A percentile compares a stretch with the other conserved stretches of the same genome.
Conservation (phyloP, 2,329 filamentous ascomycete genomes). For the Neonectria magnoliae region DNA sequence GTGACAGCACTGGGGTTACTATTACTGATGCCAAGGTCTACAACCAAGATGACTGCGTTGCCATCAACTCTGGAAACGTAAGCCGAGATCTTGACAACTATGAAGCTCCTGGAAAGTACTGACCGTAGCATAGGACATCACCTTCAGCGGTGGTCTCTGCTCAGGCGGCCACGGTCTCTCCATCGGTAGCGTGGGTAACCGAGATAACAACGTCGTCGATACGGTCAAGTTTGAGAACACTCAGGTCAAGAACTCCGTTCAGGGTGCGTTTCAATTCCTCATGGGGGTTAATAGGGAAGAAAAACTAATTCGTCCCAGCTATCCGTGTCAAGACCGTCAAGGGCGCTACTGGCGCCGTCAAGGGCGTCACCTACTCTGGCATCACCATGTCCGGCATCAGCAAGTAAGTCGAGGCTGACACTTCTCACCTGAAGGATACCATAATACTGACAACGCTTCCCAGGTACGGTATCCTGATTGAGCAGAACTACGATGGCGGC, state of each 20-base stretch:
- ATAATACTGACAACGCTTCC: not conserved
- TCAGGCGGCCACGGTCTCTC: constrained; percentile 56
- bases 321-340: constrained; percentile 61
- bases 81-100: not conserved
- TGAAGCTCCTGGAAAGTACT: not conserved
- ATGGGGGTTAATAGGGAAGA: not conserved
- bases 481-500: constrained; percentile 60
- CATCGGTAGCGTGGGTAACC: constrained; percentile 57
- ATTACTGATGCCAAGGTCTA: constrained; percentile 63
- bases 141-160: constrained; percentile 56
- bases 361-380: constrained; percentile 54
- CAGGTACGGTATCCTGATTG: constrained; percentile 49
- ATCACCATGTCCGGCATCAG: constrained; percentile 55
- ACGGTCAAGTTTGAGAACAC: constrained; percentile 60
- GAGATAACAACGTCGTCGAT: constrained; percentile 62
- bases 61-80: constrained; percentile 61
- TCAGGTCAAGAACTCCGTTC: constrained; percentile 61
- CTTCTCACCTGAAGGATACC: no score
- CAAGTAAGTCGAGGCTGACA: constrained; percentile 36
- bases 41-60: constrained; percentile 71
- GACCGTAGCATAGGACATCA: constrained; percentile 48
- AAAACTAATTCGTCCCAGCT: not conserved
- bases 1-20: constrained; percentile 57
- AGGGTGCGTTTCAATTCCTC: constrained; percentile 47
- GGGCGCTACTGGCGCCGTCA: constrained; percentile 56